Conservation (phyloP, 176 grass and related monocot species). For the Bolboschoenus planiculmis region DNA sequence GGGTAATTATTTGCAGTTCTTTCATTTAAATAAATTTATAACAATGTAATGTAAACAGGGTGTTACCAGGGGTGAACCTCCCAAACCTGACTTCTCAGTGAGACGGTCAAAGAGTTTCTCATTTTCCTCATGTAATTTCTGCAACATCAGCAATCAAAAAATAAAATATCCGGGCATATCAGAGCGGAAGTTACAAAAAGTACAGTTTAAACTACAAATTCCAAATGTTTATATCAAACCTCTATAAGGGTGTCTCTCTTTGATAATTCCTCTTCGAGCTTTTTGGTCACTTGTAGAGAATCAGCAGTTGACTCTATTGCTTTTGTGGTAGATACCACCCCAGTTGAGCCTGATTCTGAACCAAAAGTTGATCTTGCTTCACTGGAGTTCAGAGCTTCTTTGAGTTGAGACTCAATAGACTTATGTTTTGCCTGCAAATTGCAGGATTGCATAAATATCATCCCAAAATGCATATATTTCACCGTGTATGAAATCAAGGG, state of each 20-base stretch:
- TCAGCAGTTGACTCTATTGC: slow-evolving; percentile 63
- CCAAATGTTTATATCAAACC: slow-evolving; percentile 35
- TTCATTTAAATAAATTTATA: not conserved
- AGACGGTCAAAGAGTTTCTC: slow-evolving; percentile 90
- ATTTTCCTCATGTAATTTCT: slow-evolving; percentile 98
- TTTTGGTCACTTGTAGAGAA: slow-evolving; percentile 73
- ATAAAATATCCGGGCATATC: slow-evolving; percentile 21
- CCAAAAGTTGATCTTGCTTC: slow-evolving; percentile 82
- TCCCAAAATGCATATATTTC: slow-evolving; percentile 1
- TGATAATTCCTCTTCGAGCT: slow-evolving; percentile 89
- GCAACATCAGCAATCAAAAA: slow-evolving; percentile 25
- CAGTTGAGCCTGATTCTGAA: slow-evolving; percentile 60
- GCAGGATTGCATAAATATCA: slow-evolving; percentile 30
- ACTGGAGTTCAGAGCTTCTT: slow-evolving; percentile 69
- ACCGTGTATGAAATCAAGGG: not conserved
- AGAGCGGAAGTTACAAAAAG: not conserved
- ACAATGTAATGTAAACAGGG: slow-evolving; percentile 7
- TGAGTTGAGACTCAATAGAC: slow-evolving; percentile 82
- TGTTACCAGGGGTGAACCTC: slow-evolving; percentile 53
- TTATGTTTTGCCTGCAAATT: slow-evolving; percentile 73
- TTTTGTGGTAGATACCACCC: slow-evolving; percentile 63
- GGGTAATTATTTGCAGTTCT: not conserved
- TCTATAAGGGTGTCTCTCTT: slow-evolving; percentile 98
- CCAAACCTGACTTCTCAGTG: slow-evolving; percentile 71
- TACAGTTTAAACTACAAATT: not conserved